Evolutionary conservation across 495 filamentous ascomycete genomes (phyloP).

Genomic region (Daldinia grandis): DNA sequence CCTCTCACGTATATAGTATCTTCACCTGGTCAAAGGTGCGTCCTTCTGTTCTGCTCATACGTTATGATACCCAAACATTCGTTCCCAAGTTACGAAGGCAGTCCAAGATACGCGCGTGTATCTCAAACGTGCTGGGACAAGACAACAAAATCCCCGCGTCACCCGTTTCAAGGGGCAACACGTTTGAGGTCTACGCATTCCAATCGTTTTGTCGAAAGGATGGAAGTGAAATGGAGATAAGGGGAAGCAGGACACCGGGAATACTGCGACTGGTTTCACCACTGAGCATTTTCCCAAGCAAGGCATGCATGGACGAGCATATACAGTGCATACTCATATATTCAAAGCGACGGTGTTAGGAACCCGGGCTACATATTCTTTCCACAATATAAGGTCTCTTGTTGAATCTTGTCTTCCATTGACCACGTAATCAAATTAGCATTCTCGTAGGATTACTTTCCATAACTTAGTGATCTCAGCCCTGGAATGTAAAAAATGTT

Average conservation of each 20-base stretch:
- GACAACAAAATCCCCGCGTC: background rate
- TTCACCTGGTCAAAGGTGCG: background rate
- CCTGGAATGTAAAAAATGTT: background rate
- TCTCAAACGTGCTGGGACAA: background rate
- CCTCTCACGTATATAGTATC: slow-evolving; percentile 1
- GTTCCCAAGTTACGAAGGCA: background rate
- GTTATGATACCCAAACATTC: background rate
- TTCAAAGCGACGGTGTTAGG: slow-evolving; percentile 10
- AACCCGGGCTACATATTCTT: background rate
- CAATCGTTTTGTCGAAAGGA: slow-evolving; percentile 4
- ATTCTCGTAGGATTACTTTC: background rate
- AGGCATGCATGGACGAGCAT: background rate
- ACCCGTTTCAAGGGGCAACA: background rate
- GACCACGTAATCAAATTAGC: background rate
- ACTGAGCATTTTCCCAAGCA: background rate
- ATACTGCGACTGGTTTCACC: background rate
- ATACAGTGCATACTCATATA: background rate
- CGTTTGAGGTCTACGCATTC: slow-evolving; percentile 7
- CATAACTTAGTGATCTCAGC: background rate
- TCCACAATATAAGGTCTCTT: background rate
- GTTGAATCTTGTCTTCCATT: background rate
- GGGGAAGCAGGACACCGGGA: background rate
- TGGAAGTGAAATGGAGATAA: background rate
- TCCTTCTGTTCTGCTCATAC: slow-evolving; percentile 9
- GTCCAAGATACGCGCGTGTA: background rate